These are phyloP conservation scores for Fusarium denticulatum DNA, from an alignment of 2,329 filamentous ascomycete species.

Conservation along the genomic window DNA sequence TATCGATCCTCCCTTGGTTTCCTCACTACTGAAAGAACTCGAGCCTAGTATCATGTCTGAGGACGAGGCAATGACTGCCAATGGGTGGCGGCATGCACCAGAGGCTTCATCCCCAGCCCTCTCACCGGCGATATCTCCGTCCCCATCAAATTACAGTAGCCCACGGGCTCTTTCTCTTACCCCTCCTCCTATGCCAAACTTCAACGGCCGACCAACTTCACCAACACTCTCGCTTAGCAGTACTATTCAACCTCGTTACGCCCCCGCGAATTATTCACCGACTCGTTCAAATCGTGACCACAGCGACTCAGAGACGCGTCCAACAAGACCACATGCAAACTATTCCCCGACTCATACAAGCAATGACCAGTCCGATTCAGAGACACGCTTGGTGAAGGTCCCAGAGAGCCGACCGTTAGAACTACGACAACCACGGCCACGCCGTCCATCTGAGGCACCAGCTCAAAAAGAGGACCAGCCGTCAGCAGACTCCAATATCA, in stretches of 20 bases:
- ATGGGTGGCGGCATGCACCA: constrained; percentile 45
- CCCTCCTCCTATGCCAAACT: constrained; percentile 71
- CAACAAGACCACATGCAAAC: constrained; percentile 57
- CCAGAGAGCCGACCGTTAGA: constrained; percentile 54
- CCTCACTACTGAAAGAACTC: constrained; percentile 88
- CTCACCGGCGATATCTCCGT: constrained; percentile 73
- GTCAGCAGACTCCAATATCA: constrained; percentile 72
- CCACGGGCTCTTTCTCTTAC: constrained; percentile 74
- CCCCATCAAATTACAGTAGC: constrained; percentile 71
- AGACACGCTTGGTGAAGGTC: constrained; percentile 29
- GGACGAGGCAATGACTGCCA: constrained; percentile 57
- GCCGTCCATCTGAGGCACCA: constrained; percentile 54
- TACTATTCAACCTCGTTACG: constrained; percentile 77
- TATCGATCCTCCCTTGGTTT: constrained; percentile 80
- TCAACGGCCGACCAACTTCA: constrained; percentile 66
- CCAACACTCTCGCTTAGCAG: constrained; percentile 75
- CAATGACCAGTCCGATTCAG: constrained; percentile 35
- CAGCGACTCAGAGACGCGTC: constrained; percentile 57
- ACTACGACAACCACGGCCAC: constrained; percentile 63
- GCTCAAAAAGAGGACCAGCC: constrained; percentile 70
- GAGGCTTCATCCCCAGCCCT: constrained; percentile 68
- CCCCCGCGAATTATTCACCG: constrained; percentile 78
- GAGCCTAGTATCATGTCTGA: constrained; percentile 71
- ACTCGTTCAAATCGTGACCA: constrained; percentile 28
- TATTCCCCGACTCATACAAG: constrained; percentile 65